Base-by-base conservation (phyloP, 345 rosid genomes). In the Syzygium grande region DNA sequence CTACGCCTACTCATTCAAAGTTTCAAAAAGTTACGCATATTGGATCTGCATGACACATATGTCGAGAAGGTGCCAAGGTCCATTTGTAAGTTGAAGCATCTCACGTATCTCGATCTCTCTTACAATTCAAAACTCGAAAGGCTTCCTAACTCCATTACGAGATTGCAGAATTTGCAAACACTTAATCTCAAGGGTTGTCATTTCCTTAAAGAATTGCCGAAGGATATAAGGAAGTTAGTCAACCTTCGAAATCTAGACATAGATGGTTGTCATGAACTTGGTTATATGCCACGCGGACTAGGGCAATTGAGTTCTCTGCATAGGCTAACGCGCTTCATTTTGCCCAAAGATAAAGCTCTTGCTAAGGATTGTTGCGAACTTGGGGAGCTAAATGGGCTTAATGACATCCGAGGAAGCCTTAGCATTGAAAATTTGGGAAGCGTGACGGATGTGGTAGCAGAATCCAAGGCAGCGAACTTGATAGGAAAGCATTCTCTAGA, bases 211-310 rank as follows among this genome's bases (percentile, higher is more conserved):
- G 51, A 87, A 63, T 61, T 89, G 34, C 93, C 92, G 0, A 61
- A 25, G 11, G 87, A 51, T 16, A 77, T 88, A 4, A 61, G 84
- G 8, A 86, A 77, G 83, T 19, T 92, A 41, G 27, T n/a, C 4
- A 87, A 46, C 19, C 87, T 92, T 7, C 61, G 65, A 15, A 38
- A 55, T 17, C 85, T 92, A 1, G 34, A 3, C 15, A 63, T 85
- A 25, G 12, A 2, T 13, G n/a, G 11, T 4, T 88, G 90, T 78
- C 3, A 2, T 11, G 16, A 21, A 2, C 77, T 89, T 80, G 59
- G 84, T 22, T 78, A 84, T 68, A 83, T 91, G 91, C 91, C 91
- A 11, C 54, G 43, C 25, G 89, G 90, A 53, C 56, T 89, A 5
- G 90, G 87, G 19, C 51, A 87, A 21, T 16, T 91, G 73, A 89